Conservation (phyloP, 495 filamentous ascomycete genomes). For the Penicillium robsamsonii region DNA sequence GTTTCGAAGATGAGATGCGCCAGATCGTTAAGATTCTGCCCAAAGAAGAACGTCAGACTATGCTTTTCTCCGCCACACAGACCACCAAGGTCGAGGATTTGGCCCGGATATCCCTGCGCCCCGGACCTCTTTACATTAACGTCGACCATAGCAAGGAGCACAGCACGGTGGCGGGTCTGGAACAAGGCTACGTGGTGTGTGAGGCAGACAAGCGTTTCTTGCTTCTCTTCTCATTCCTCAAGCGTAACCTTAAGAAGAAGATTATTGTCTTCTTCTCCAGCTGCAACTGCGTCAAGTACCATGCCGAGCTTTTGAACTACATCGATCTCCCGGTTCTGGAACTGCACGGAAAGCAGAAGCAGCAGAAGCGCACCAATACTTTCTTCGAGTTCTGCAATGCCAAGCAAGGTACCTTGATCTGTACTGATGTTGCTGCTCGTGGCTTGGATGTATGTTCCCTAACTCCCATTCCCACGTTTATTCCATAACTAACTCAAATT, state of each 20-base stretch:
- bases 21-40: slow-evolving; percentile 96
- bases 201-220: slow-evolving; percentile 92
- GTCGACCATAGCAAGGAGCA: slow-evolving; percentile 77
- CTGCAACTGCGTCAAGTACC: slow-evolving; percentile 92
- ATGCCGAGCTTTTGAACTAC: slow-evolving; percentile 90
- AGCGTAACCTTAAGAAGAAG: slow-evolving; percentile 88
- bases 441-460: slow-evolving; percentile 71
- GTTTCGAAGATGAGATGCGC: slow-evolving; percentile 98
- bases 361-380: slow-evolving; percentile 93
- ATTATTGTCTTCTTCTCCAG: slow-evolving; percentile 96
- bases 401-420: slow-evolving; percentile 82
- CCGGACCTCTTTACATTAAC: slow-evolving; percentile 94
- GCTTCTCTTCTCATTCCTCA: slow-evolving; percentile 92
- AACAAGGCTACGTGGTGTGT: slow-evolving; percentile 93
- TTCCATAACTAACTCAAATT: slow-evolving; percentile 11
- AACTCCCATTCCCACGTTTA: not conserved
- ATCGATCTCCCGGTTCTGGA: slow-evolving; percentile 84
- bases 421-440: slow-evolving; percentile 93
- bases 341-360: slow-evolving; percentile 91
- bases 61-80: slow-evolving; percentile 96
- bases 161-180: slow-evolving; percentile 85
- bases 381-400: slow-evolving; percentile 99
- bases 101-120: slow-evolving; percentile 85
- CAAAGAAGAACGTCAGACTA: slow-evolving; percentile 83
- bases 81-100: slow-evolving; percentile 98